Percentiles rank a stretch among this genome's conserved stretches.
phyloP scores from a whole-genome alignment of 2,329 filamentous ascomycete genomes.

The Moelleriella libera region DNA sequence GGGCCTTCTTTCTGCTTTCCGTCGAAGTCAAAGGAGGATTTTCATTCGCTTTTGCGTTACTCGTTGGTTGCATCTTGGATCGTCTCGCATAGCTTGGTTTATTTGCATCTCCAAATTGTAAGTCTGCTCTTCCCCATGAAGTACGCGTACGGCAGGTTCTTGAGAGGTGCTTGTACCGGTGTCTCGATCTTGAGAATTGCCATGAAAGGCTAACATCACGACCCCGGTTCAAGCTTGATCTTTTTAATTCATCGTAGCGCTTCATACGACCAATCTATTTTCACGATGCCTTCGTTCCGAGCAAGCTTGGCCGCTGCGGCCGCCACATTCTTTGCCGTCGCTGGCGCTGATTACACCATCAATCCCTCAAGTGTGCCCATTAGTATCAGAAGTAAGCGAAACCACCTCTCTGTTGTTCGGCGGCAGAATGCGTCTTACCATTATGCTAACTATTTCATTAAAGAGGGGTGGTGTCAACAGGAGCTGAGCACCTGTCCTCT shows the following conservation, averaged over 20 bases:
- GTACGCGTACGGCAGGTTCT: not conserved
- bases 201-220: no score
- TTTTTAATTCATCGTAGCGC: constrained; percentile 34
- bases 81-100: no score
- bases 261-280: constrained; percentile 21
- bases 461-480: constrained; percentile 50
- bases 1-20: no score
- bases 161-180: not conserved
- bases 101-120: no score
- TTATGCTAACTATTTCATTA: not conserved
- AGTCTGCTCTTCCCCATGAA: no score
- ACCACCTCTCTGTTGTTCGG: not conserved
- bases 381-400: constrained; percentile 32
- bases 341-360: constrained; percentile 45
- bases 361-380: constrained; percentile 45
- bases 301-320: constrained; percentile 34
- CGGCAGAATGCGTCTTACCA: not conserved
- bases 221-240: no score
- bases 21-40: no score
- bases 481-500: constrained; percentile 53
- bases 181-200: no score
- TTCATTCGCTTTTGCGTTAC: no score
- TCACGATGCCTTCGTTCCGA: constrained; percentile 40
- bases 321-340: constrained; percentile 34
- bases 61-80: no score